Evolutionary conservation across 805 yeast genomes (phyloP), one percentile per base, ranked within the genome.

Genomic region (Metschnikowia lunata): DNA sequence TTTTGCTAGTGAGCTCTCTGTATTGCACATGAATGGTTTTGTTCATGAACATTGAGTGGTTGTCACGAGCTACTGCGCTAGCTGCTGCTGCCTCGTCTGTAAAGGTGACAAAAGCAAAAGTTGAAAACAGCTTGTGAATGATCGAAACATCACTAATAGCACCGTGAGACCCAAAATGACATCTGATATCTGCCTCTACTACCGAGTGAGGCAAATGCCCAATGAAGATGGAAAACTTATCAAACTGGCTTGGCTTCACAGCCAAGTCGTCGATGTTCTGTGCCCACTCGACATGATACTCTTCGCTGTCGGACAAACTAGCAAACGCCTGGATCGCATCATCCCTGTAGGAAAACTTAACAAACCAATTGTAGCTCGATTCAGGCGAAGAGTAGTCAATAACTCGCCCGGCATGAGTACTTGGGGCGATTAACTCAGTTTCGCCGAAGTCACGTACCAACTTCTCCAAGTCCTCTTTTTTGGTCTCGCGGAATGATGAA

Each of bases 271-370:
- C 89, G 36, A 88, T 73, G 57, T 88, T 88, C 64, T 87, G 90
- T 0, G 93, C 88, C 96, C 96, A 88, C 56, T 85, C 88, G 35
- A 83, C 85, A 36, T 66, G 66, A 75, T 80, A 80, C n/a, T 66
- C 63, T 7, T 71, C 65, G 37, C 75, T 75, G 11, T 75, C 71
- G 51, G 83, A 75, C 48, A 84, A 68, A 54, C 75, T 77, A 3
- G 93, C 89, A 68, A 78, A 88, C 0, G 95, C 95, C 56, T 85
- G 75, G 36, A 87, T 85, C 10, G 96, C 96, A 62, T 88, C 96
- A 60, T 86, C 95, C 37, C 96, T 77, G 60, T 76, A 87, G 1
- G 81, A 85, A 66, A 81, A 88, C 57, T 85, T 84, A 50, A 82
- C 77, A 58, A 82, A 87, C 95, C 95, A 88, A 39, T 63, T 67